phyloP scores from a whole-genome alignment of 2,329 filamentous ascomycete genomes.

The Raffaelea albimanens region DNA sequence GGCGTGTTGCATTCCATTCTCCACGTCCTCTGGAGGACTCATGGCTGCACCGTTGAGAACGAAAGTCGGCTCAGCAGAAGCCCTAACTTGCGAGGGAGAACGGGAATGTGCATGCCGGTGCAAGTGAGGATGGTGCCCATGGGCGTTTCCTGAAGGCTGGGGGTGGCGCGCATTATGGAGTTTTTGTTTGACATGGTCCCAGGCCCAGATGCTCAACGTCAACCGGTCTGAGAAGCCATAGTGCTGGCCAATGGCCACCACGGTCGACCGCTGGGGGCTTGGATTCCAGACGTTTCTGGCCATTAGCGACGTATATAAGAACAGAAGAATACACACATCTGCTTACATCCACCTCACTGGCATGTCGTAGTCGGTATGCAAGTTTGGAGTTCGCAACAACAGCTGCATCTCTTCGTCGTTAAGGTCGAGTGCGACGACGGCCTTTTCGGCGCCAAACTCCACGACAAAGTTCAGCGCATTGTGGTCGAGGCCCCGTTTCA shows the following conservation, averaged over 20 bases:
- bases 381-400: constrained; percentile 22
- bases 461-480: constrained; percentile 51
- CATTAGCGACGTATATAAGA: background rate
- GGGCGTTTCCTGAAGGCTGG: background rate
- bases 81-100: background rate
- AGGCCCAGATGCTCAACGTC: constrained; percentile 49
- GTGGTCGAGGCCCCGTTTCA: constrained; percentile 28
- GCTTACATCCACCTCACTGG: constrained; percentile 60
- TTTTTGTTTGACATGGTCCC: constrained; percentile 13
- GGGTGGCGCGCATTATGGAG: background rate
- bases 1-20: background rate
- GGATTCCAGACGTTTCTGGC: constrained; percentile 61
- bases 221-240: constrained; percentile 63
- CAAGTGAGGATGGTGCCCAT: background rate
- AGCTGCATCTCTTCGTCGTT: constrained; percentile 27
- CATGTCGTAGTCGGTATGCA: constrained; percentile 24
- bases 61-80: background rate
- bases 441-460: constrained; percentile 49
- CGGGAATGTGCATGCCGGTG: too few relatives aligned
- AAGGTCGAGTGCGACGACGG: constrained; percentile 48
- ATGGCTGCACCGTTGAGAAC: background rate
- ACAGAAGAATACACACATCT: background rate
- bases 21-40: background rate
- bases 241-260: constrained; percentile 45
- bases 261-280: constrained; percentile 43